phyloP scores from a whole-genome alignment of 2,329 filamentous ascomycete species.

The Hortaea sp. region DNA sequence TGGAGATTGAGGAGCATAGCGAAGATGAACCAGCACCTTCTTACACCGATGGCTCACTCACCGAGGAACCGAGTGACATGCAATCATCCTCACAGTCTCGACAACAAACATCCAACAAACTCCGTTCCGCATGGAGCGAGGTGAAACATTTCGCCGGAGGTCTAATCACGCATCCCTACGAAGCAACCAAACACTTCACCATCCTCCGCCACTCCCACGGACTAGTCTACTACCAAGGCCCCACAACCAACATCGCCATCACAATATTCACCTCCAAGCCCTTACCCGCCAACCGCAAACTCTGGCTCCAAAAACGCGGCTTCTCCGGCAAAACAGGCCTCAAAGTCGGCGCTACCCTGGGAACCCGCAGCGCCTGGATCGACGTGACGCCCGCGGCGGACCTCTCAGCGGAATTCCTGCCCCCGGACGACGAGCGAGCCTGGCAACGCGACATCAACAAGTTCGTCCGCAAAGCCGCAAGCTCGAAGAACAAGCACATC shows the following conservation, averaged over 20 bases:
- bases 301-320: constrained; percentile 61
- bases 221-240: constrained; percentile 34
- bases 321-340: constrained; percentile 61
- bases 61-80: not conserved
- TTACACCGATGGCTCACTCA: not conserved
- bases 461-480: constrained; percentile 56
- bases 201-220: constrained; percentile 7
- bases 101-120: not conserved
- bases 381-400: constrained; percentile 53
- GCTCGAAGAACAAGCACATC: constrained; percentile 2
- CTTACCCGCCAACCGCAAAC: constrained; percentile 46
- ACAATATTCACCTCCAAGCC: constrained; percentile 53
- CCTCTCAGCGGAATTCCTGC: constrained; percentile 36
- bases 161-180: constrained; percentile 6
- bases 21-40: not conserved
- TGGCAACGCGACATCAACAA: constrained; percentile 59
- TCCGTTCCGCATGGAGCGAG: constrained; percentile 2
- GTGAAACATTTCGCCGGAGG: constrained; percentile 5
- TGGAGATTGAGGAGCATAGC: not conserved
- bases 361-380: constrained; percentile 51
- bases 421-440: constrained; percentile 49
- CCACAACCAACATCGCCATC: constrained; percentile 52
- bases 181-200: constrained; percentile 5
- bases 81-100: not conserved
- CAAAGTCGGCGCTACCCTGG: constrained; percentile 52